Evolutionary conservation across 768 basidiomycete genomes (phyloP).

Genomic region (Amanita thiersii): DNA sequence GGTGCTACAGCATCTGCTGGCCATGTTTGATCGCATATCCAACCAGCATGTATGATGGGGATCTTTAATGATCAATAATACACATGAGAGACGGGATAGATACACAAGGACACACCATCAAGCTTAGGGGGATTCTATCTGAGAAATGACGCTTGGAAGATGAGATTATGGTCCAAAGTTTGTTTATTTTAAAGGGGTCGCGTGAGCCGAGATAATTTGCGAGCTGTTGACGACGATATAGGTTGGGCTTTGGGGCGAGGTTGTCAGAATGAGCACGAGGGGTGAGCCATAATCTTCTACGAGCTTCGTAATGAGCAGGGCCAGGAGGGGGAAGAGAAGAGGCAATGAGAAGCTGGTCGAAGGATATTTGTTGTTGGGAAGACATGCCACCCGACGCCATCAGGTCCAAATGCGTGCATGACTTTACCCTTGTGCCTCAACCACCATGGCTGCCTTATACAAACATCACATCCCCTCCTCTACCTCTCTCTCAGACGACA

Average conservation of each 20-base stretch:
- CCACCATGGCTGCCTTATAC: constrained; percentile 34
- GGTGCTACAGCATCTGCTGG: constrained; percentile 53
- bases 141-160: constrained; percentile 49
- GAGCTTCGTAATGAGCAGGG: constrained; percentile 52
- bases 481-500: constrained; percentile 73
- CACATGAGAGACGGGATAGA: constrained; percentile 7
- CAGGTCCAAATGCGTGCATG: no score
- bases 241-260: constrained; percentile 17
- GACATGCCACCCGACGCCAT: background rate
- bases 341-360: constrained; percentile 30
- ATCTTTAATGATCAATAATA: constrained; percentile 36
- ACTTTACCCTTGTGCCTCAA: constrained; percentile 15
- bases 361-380: constrained; percentile 17
- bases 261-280: constrained; percentile 14
- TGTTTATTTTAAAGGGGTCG: constrained; percentile 39
- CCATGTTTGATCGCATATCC: constrained; percentile 76
- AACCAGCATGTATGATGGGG: constrained; percentile 64
- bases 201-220: constrained; percentile 41
- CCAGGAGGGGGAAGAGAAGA: constrained; percentile 52
- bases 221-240: constrained; percentile 36
- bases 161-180: constrained; percentile 48
- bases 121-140: constrained; percentile 53
- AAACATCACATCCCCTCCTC: constrained; percentile 61
- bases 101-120: constrained; percentile 43
- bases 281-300: constrained; percentile 55